Percentiles rank a stretch among this genome's conserved stretches.
phyloP scores from a whole-genome alignment of 495 filamentous ascomycete species.

The Annulohypoxylon moriforme region DNA sequence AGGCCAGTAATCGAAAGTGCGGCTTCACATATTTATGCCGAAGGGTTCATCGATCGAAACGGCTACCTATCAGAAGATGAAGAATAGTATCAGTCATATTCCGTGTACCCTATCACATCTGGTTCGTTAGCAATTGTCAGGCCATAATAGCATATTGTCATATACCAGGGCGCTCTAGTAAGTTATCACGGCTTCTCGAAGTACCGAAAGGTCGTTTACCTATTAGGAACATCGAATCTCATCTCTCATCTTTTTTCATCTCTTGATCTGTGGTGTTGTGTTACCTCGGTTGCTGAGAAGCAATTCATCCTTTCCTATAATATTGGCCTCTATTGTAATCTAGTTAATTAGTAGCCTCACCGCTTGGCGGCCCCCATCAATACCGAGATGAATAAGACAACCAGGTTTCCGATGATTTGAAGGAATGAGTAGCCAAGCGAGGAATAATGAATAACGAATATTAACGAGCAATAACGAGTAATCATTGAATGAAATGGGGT shows the following conservation, averaged over 20 bases:
- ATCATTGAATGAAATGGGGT: not conserved
- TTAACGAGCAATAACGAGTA: not conserved
- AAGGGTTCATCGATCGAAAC: not conserved
- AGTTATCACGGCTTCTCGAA: slow-evolving; percentile 22
- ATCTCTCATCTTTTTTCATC: not conserved
- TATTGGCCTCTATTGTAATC: slow-evolving; percentile 7
- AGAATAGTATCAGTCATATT: not conserved
- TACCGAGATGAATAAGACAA: slow-evolving; percentile 20
- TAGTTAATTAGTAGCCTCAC: slow-evolving; percentile 19
- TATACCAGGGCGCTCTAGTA: slow-evolving; percentile 10
- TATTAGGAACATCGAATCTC: not conserved
- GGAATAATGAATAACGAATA: not conserved
- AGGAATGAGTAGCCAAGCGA: not conserved
- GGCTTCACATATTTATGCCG: slow-evolving; percentile 26
- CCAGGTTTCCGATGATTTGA: not conserved
- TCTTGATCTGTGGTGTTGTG: not conserved
- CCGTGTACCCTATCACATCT: slow-evolving; percentile 28
- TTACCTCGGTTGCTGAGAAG: slow-evolving; percentile 10
- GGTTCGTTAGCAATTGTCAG: slow-evolving; percentile 23
- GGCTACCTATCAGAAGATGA: slow-evolving; percentile 20
- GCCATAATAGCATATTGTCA: slow-evolving; percentile 12
- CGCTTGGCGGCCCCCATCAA: slow-evolving; percentile 25
- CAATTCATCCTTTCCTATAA: slow-evolving; percentile 22
- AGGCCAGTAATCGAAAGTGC: not conserved
- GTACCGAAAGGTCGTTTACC: slow-evolving; percentile 26